phyloP scores from a whole-genome alignment of 2,329 filamentous ascomycete species.

The Harringtonia aguacate region DNA sequence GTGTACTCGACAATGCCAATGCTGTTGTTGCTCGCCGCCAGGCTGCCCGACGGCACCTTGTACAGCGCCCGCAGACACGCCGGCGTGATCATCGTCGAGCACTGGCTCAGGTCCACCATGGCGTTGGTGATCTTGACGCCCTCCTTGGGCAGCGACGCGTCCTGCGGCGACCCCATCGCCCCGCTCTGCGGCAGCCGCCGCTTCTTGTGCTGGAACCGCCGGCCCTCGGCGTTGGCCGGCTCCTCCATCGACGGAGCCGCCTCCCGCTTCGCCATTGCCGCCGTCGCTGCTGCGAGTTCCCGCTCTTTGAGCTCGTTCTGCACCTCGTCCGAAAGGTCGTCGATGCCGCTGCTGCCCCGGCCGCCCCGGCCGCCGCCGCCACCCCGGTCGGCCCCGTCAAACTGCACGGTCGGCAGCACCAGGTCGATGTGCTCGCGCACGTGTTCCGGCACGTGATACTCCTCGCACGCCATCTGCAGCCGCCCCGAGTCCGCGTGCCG shows the following conservation, averaged over 20 bases:
- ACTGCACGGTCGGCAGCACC: constrained; percentile 28
- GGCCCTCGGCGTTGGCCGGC: no score
- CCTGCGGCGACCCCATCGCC: constrained; percentile 17
- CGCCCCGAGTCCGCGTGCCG: constrained; percentile 25
- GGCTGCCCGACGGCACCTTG: constrained; percentile 27
- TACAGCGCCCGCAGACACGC: constrained; percentile 42
- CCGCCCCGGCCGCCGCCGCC: not conserved
- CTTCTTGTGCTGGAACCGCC: no score
- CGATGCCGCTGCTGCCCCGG: constrained; percentile 15
- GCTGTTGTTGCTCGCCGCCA: constrained; percentile 29
- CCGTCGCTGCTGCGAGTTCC: constrained; percentile 2
- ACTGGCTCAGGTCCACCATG: constrained; percentile 24
- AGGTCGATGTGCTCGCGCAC: constrained; percentile 27
- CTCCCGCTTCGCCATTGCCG: not conserved
- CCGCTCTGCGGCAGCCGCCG: constrained; percentile 11
- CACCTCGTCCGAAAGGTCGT: constrained; percentile 14
- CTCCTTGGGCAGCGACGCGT: constrained; percentile 19
- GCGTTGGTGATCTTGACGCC: constrained; percentile 19
- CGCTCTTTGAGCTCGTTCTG: constrained; percentile 16
- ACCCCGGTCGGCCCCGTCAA: constrained; percentile 14
- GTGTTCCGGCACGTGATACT: constrained; percentile 28
- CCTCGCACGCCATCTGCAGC: constrained; percentile 28
- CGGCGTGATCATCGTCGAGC: constrained; percentile 45
- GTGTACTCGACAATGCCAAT: constrained; percentile 45
- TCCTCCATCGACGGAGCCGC: no score